These are phyloP conservation scores for Ustilago lituana DNA, from an alignment of 1,284 basidiomycete genomes.

Conservation along the genomic window DNA sequence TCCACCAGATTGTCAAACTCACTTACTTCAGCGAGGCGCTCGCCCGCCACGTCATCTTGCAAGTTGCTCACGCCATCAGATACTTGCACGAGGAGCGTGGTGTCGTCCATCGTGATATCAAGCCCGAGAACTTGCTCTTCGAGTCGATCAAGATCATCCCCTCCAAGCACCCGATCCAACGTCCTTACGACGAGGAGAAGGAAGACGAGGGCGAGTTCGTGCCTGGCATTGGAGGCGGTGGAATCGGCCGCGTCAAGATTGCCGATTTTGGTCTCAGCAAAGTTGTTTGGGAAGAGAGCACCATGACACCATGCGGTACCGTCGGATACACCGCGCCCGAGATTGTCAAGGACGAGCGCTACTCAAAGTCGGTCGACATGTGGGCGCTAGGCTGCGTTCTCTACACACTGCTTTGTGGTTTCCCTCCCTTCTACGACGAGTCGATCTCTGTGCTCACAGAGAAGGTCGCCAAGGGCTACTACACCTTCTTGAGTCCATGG, in stretches of 20 bases:
- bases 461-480: constrained; percentile 96
- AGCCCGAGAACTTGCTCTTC: constrained; percentile 97
- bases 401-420: constrained; percentile 97
- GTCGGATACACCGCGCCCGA: constrained; percentile 99
- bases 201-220: constrained; percentile 97
- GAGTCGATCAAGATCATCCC: constrained; percentile 92
- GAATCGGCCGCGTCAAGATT: constrained; percentile 97
- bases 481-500: constrained; percentile 98
- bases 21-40: constrained; percentile 91
- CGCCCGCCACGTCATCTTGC: constrained; percentile 87
- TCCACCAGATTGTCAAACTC: constrained; percentile 99
- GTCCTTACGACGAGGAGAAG: constrained; percentile 96
- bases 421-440: constrained; percentile 98
- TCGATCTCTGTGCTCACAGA: constrained; percentile 97
- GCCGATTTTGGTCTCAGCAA: constrained; percentile 98
- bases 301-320: constrained; percentile 98
- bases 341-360: constrained; percentile 99
- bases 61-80: constrained; percentile 93
- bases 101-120: constrained; percentile 98
- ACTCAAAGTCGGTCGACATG: constrained; percentile 99
- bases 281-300: constrained; percentile 98
- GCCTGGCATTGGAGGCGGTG: constrained; percentile 90
- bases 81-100: constrained; percentile 98
- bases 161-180: constrained; percentile 77
- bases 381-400: constrained; percentile 99